Evolutionary conservation across 2,329 filamentous ascomycete genomes (phyloP).

Genomic region (Colletotrichum incanum): DNA sequence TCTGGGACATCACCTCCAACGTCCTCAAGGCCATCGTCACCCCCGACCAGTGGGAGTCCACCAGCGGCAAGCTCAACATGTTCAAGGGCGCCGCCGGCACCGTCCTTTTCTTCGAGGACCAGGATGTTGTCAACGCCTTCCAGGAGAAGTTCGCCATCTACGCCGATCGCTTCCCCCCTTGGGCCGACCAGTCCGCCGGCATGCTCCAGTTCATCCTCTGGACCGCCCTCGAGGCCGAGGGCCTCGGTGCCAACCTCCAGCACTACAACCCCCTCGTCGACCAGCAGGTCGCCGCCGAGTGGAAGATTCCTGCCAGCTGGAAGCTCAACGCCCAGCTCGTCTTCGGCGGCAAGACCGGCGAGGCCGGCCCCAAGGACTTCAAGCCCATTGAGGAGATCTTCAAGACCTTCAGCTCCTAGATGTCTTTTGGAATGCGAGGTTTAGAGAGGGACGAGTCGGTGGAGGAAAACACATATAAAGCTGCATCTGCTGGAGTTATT

Average conservation of each 20-base stretch:
- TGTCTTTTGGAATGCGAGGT: neutral
- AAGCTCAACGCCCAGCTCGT: slow-evolving; percentile 87
- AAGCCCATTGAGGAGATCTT: slow-evolving; percentile 76
- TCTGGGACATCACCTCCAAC: slow-evolving; percentile 83
- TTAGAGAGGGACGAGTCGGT: neutral
- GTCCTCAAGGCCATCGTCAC: slow-evolving; percentile 79
- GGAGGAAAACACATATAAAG: slow-evolving; percentile 5
- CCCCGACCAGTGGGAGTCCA: slow-evolving; percentile 72
- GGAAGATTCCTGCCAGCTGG: slow-evolving; percentile 82
- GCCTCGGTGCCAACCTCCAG: slow-evolving; percentile 90
- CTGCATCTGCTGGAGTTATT: slow-evolving; percentile 34
- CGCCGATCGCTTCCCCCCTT: slow-evolving; percentile 84
- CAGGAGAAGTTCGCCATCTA: slow-evolving; percentile 81
- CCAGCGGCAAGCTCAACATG: slow-evolving; percentile 58
- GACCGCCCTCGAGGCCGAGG: slow-evolving; percentile 87
- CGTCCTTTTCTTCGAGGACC: slow-evolving; percentile 91
- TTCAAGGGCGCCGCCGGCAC: slow-evolving; percentile 85
- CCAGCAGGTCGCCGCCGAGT: slow-evolving; percentile 76
- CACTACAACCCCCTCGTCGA: slow-evolving; percentile 94
- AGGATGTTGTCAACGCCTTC: slow-evolving; percentile 74
- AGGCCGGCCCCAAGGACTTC: slow-evolving; percentile 75
- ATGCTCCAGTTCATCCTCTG: slow-evolving; percentile 89
- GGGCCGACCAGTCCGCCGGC: slow-evolving; percentile 82
- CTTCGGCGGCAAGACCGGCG: slow-evolving; percentile 77
- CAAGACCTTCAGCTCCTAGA: slow-evolving; percentile 73